phyloP scores from a whole-genome alignment of 805 yeast species.

The Wickerhamiella domercqiae region DNA sequence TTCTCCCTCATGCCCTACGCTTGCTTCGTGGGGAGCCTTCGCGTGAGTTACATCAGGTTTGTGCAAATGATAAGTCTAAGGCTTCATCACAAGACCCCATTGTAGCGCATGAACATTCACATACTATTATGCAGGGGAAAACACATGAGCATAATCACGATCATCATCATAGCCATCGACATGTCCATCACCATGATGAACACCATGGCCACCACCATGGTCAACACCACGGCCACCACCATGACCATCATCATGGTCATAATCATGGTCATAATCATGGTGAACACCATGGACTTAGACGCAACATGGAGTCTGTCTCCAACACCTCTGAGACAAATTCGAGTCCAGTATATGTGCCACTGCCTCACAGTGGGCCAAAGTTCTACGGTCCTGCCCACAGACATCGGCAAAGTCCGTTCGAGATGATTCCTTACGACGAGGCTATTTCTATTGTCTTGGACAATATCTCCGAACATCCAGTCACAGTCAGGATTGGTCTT shows the following conservation, averaged over 20 bases:
- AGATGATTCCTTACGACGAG: constrained; percentile 30
- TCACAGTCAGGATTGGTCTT: constrained; percentile 18
- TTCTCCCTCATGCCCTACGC: constrained; percentile 31
- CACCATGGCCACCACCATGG: not conserved
- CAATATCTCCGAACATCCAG: constrained; percentile 23
- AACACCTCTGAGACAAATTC: too few relatives aligned
- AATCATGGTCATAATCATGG: constrained; percentile 11
- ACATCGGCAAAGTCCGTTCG: constrained; percentile 35
- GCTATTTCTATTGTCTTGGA: constrained; percentile 26
- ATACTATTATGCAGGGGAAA: not conserved
- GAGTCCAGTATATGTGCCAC: too few relatives aligned
- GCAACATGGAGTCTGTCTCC: too few relatives aligned
- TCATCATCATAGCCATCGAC: too few relatives aligned
- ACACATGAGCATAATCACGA: not conserved
- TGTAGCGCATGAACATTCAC: not conserved
- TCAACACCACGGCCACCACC: constrained; percentile 10
- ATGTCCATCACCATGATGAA: not conserved
- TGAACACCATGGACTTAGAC: too few relatives aligned
- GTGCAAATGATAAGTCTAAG: not conserved
- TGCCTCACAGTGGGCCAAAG: constrained; percentile 21
- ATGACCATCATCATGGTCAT: constrained; percentile 7
- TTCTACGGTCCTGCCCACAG: constrained; percentile 32
- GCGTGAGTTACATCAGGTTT: constrained; percentile 29
- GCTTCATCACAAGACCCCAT: not conserved
- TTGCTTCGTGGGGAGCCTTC: constrained; percentile 27